A percentile compares a stretch with the other conserved stretches of the same genome.
These are phyloP conservation scores for Bremia lactucae DNA, from an alignment of 352 stramenopile genomes.

Conservation along the genomic window DNA sequence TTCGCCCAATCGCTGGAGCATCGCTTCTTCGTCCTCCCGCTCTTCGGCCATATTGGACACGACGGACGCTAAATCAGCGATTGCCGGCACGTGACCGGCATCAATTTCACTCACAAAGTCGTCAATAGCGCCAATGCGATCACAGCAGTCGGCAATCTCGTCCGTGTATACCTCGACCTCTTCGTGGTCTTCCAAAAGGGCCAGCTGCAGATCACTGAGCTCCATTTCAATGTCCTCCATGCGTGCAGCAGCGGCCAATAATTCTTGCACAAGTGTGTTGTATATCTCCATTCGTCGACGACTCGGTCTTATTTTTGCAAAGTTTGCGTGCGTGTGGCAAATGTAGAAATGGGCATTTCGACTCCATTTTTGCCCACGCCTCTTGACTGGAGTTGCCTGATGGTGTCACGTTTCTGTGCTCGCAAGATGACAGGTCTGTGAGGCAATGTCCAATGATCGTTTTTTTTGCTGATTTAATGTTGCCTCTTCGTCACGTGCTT, in stretches of 20 bases:
- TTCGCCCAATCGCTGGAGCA: constrained; percentile 17
- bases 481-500: background rate
- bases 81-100: constrained; percentile 15
- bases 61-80: constrained; percentile 14
- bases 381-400: background rate
- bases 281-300: background rate
- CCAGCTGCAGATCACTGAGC: constrained; percentile 15
- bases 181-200: constrained; percentile 22
- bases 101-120: constrained; percentile 25
- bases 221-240: constrained; percentile 17
- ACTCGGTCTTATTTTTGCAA: background rate
- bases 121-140: constrained; percentile 28
- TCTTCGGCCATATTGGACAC: constrained; percentile 25
- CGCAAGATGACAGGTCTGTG: background rate
- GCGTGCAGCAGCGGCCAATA: constrained; percentile 13
- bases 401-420: background rate
- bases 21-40: constrained; percentile 15
- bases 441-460: background rate
- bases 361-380: background rate
- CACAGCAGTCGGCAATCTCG: constrained; percentile 28
- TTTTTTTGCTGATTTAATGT: background rate
- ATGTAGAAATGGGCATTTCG: background rate
- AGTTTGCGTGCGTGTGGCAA: background rate
- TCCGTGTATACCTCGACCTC: constrained; percentile 28
- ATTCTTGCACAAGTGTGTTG: constrained; percentile 15